Conservation (phyloP, 345 rosid species). For the Aegle marmelos region DNA sequence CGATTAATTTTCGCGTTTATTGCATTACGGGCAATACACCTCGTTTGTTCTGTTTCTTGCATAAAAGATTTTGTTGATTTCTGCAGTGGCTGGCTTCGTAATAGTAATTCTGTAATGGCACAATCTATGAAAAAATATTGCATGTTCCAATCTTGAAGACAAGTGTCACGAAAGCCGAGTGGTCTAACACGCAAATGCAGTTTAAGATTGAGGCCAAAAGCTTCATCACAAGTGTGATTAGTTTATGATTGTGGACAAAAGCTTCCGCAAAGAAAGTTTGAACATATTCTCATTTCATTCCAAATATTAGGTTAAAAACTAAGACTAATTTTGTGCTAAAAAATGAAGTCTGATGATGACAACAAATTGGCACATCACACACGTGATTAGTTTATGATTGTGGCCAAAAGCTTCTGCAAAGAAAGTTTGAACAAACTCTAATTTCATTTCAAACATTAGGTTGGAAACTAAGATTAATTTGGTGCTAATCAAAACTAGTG, state of each 20-base stretch:
- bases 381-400: no score
- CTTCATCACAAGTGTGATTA: not conserved
- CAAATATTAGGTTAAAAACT: no score
- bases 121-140: no score
- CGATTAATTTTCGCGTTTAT: not conserved
- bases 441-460: no score
- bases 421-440: not conserved
- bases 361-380: no score
- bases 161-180: constrained; percentile 72
- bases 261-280: not conserved
- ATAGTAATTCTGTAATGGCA: no score
- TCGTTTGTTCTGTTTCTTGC: not conserved
- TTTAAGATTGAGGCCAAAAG: no score
- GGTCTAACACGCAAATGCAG: constrained; percentile 80
- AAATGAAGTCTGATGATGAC: not conserved
- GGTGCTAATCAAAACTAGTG: not conserved
- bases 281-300: no score
- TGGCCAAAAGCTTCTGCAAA: not conserved
- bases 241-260: no score
- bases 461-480: not conserved
- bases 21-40: no score
- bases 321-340: not conserved
- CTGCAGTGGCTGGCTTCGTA: no score
- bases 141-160: no score
- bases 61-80: not conserved